phyloP scores from a whole-genome alignment of 2,329 filamentous ascomycete genomes.

The Beauveria rudraprayagi region DNA sequence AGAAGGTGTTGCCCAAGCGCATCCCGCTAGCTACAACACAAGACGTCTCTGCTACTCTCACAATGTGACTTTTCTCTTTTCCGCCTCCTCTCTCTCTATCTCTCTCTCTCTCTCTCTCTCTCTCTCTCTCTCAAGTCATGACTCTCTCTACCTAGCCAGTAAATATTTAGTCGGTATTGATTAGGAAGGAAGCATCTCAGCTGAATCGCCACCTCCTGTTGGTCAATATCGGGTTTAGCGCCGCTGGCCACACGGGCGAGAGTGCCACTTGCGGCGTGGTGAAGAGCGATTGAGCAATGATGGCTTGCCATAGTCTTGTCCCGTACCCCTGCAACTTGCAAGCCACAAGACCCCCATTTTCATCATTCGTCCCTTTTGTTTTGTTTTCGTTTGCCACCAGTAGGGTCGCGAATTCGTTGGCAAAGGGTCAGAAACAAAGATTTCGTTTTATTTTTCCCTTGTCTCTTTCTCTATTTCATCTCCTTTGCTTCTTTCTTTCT shows the following conservation, averaged over 20 bases:
- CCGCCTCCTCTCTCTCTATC: too few relatives aligned
- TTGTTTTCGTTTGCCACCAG: too few relatives aligned
- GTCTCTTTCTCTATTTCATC: too few relatives aligned
- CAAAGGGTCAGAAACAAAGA: too few relatives aligned
- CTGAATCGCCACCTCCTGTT: not conserved
- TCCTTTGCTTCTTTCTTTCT: too few relatives aligned
- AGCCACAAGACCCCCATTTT: not conserved
- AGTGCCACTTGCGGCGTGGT: not conserved
- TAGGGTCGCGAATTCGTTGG: too few relatives aligned
- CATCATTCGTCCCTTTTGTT: too few relatives aligned
- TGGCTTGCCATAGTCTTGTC: slow-evolving; percentile 3
- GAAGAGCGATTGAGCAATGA: slow-evolving; percentile 1
- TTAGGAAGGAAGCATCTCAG: not conserved
- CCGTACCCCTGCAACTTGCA: not conserved
- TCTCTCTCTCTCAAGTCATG: too few relatives aligned
- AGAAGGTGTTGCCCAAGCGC: not conserved
- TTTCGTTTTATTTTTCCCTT: too few relatives aligned
- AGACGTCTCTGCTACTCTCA: not conserved
- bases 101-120: too few relatives aligned
- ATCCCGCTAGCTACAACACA: not conserved
- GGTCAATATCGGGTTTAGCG: slow-evolving; percentile 6
- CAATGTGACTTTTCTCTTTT: not conserved
- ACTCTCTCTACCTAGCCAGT: too few relatives aligned
- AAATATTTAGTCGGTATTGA: too few relatives aligned
- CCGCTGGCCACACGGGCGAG: not conserved